Base-by-base conservation (phyloP, 2,329 filamentous ascomycete genomes). In the Penicillium brevicompactum region DNA sequence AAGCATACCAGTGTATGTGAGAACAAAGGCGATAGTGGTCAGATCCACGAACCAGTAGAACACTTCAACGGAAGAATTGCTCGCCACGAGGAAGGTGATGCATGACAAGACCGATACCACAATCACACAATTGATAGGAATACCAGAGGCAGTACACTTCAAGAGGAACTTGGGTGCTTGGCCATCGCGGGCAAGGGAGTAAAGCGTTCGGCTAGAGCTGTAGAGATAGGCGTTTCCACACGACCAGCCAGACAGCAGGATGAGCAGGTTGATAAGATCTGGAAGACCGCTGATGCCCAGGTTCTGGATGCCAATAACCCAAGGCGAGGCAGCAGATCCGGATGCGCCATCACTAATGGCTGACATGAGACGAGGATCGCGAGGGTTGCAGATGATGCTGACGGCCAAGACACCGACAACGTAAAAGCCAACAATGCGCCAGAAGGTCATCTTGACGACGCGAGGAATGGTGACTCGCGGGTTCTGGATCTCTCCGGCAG, bases 381-480 rank as follows among this genome's bases (percentile, higher is more conserved):
- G 79, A 64, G 87, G 87, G 8, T 89, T 80, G 53, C 91, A 84
- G 43, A 90, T 72, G 51, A 90, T 85, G 6, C 87, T 86, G 2
- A 90, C 85, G 13, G 81, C 84, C 1, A 92, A 78, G 0, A 87
- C 84, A 0, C 89, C 88, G 4, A 90, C 80, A n/a, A 90, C 82
- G 71, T 91, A 91, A 71, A 92, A 92, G 8, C 82, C 77, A 0
- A 87, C 86, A 27, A 92, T 78, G n/a, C 89, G 87, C 73, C 88
- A 91, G 71, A 91, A 91, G 1, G 91, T 88, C 59, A 87, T 84
- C 54, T 89, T 89, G 70, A 86, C 90, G 1, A 89, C 89, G 21
- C 84, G 84, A 0, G 88, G 89, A 72, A 92, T 86, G 18, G 86
- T 83, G n/a, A 75, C 74, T 5, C 87, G 83, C 0, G 88, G 87